Base-by-base conservation (phyloP, 768 basidiomycete genomes). In the Xerocomellus amylosporus region DNA sequence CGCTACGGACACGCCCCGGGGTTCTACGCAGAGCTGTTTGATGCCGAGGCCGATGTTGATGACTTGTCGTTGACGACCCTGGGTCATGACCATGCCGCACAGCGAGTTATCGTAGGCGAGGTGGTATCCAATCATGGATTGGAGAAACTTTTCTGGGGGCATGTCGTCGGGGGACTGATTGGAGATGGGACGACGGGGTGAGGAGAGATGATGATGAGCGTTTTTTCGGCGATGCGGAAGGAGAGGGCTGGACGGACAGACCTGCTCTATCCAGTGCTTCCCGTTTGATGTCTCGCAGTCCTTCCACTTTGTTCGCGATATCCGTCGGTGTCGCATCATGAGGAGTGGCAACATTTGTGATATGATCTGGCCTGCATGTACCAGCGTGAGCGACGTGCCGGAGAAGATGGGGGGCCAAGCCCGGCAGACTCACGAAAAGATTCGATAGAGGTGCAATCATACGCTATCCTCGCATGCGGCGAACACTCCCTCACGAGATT, bases 251-350 rank as follows among this genome's bases (percentile, higher is more conserved):
- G 50, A 30, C 17, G n/a, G 52, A 64, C 74, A 38, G 56, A 86
- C 86, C 77, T 87, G 87, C 61, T 90, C 88, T 52, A 91, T 91
- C 86, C 87, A 90, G 58, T 86, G 87, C 60, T 90, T 90, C 40
- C 88, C 88, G 40, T 74, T 80, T 2, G 74, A 59, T 0, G 80
- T 86, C 24, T 75, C 70, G 52, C 78, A 78, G 58, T 89, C 88
- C 54, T 78, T 76, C 89, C 89, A 91, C 58, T 86, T 84, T 13
- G 84, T 72, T 19, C 88, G 77, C 2, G 89, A 87, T 70, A 90
- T 87, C 37, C 89, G 83, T 51, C 88, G 77, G 68, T 90, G 89
- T 15, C 88, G 75, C 89, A 90, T 90, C 89, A 91, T 90, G 61
- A 90, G 83, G 13, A 90, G 74, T 0, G 89, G 89, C 10, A 91